A percentile compares a stretch with the other conserved stretches of the same genome.
Evolutionary conservation across 768 basidiomycete species (phyloP).

Genomic region (Termitomyces sp.): DNA sequence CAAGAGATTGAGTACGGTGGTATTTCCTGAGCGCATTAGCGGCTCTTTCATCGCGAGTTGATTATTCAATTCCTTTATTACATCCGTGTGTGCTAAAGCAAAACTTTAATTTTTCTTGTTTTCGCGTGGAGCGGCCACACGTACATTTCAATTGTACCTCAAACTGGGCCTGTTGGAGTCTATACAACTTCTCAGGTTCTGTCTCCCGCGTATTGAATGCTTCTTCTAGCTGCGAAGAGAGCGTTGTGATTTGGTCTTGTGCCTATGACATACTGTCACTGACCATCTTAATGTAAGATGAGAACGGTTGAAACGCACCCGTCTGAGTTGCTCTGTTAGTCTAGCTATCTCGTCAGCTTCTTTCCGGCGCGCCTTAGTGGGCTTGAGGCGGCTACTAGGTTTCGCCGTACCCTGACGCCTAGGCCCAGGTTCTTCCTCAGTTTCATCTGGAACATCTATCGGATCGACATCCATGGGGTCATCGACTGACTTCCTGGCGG

Average conservation of each 20-base stretch:
- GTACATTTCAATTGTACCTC: conserved; percentile 50
- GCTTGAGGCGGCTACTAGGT: conserved; percentile 6
- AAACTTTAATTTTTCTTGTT: background rate
- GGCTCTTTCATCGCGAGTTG: conserved; percentile 53
- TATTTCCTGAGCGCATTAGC: conserved; percentile 42
- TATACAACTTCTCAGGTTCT: conserved; percentile 56
- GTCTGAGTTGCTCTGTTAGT: conserved; percentile 20
- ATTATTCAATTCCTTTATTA: conserved; percentile 49
- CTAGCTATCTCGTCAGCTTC: conserved; percentile 12
- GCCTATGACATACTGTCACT: conserved; percentile 22
- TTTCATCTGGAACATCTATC: conserved; percentile 14
- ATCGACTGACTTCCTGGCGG: conserved; percentile 7
- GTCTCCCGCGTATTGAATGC: conserved; percentile 52
- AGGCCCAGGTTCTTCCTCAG: conserved; percentile 1
- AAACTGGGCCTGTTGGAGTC: conserved; percentile 43
- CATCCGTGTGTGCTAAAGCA: conserved; percentile 47
- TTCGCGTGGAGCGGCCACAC: background rate
- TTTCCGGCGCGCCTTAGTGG: conserved; percentile 1
- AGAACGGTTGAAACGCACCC: conserved; percentile 16
- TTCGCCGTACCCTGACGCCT: conserved; percentile 4
- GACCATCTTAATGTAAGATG: background rate
- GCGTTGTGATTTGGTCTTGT: conserved; percentile 36
- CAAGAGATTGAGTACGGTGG: conserved; percentile 56
- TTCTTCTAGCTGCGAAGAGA: conserved; percentile 57
- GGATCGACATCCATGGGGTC: conserved; percentile 19